These are phyloP conservation scores for Dictyostelium brefeldianum DNA, from an alignment of 78 protist species.

Conservation along the genomic window DNA sequence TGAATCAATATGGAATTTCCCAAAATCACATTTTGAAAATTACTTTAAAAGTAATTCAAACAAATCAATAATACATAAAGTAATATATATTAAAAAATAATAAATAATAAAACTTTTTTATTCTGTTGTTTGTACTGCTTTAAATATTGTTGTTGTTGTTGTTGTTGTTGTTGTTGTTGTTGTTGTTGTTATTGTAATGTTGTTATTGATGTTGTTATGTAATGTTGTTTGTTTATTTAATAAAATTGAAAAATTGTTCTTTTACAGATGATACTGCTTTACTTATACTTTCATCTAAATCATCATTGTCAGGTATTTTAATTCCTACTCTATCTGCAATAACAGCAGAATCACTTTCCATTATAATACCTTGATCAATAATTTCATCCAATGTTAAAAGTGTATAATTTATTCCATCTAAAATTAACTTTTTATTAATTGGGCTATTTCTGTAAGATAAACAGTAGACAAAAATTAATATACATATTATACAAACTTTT, in stretches of 20 bases:
- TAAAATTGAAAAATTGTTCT: slow-evolving; percentile 9
- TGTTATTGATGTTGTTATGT: not conserved
- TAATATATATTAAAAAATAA: not conserved
- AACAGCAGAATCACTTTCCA: slow-evolving; percentile 32
- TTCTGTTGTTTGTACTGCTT: not conserved
- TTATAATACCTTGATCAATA: slow-evolving; percentile 42
- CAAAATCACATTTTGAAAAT: not conserved
- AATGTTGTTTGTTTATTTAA: slow-evolving; percentile 19
- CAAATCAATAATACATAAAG: not conserved
- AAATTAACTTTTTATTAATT: slow-evolving; percentile 18
- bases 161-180: not conserved
- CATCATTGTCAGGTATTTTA: slow-evolving; percentile 26
- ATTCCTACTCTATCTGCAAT: slow-evolving; percentile 53
- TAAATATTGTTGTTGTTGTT: no score
- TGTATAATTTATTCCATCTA: slow-evolving; percentile 39
- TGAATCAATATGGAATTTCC: not conserved
- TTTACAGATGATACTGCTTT: slow-evolving; percentile 33
- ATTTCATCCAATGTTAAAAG: slow-evolving; percentile 51
- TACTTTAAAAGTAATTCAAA: not conserved
- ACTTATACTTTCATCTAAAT: slow-evolving; percentile 9
- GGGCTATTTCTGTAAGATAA: not conserved
- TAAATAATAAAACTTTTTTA: not conserved
- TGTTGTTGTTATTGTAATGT: not conserved
- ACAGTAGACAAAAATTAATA: not conserved
- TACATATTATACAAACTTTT: no score